Evolutionary conservation across 169 alveolate genomes (phyloP), one percentile per base, ranked within the genome.

Genomic region (Eimeria zaria): DNA sequence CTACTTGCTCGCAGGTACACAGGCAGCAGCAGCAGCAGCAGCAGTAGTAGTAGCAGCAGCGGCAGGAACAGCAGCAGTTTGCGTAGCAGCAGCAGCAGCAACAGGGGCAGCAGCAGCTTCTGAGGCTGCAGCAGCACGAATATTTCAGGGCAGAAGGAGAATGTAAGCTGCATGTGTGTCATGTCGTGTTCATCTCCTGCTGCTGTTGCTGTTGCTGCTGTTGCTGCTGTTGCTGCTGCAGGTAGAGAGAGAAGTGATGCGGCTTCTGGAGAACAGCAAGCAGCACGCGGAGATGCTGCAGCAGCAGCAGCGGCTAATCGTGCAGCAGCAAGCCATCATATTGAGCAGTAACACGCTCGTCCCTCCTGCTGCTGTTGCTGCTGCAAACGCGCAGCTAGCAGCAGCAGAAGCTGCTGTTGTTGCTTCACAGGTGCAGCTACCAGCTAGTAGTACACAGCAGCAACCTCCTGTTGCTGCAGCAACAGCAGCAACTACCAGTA

Each of bases 241-340:
- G 89, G 89, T 80, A 36, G 89, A 80, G 44, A 14, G 89, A n/a
- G 89, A 80, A 51, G 89, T 80, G 73, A 12, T 80, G 89, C 64
- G 89, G 69, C 89, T 80, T 36, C 71, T 80, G 48, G 89, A 80
- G 48, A 44, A 44, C 46, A 33, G 58, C 62, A 80, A 80, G 71
- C 89, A 80, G 69, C 89, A 80, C 71, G 46, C 71, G n/a, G 89
- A 80, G 69, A 44, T 80, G 71, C 89, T 80, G 89, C 89, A 80
- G 89, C 89, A 80, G 48, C 89, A 80, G 69, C 89, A 80, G 69
- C 87, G 87, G 16, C 89, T 80, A 20, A 76, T 76, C 53, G 87
- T 80, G 69, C 89, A 80, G 89, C 89, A 80, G 69, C 89, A 80
- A 80, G 69, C 89, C 30, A 80, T 80, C 64, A 80, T 80, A 2